Evolutionary conservation across 177 flowering plant species (phyloP), one percentile per base, ranked within the genome.

Genomic region (Vitis hybrid): DNA sequence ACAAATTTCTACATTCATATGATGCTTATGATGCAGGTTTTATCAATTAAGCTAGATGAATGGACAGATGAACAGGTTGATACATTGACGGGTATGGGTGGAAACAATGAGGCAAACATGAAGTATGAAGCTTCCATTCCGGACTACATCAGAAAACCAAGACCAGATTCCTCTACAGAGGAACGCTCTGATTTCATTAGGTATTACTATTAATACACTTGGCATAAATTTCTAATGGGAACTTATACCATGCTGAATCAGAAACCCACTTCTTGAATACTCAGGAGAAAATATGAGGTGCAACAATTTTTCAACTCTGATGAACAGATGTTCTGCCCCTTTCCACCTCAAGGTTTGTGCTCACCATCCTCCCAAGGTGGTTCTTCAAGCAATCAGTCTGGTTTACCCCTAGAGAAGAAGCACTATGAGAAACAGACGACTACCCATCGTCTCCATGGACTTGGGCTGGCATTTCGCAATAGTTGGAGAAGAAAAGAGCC

Each of bases 31-130:
- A 16, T 26, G 51, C 83, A 92, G 97, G 92, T 92, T 69, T 74
- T 90, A 29, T 92, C 97, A 19, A 82, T 84, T 77, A 90, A 89
- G 75, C 79, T 90, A 66, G 95, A 92, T 77, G 96, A 91, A 45
- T 95, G 98, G 98, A 84, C 94, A 64, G 87, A 90, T 69, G 94
- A 92, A 61, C 86, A 93, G 82, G 98, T 95, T 67, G 88, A 89
- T 68, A 12, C 66, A 18, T 77, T 93, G 65, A 76, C 65, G 50
- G 85, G 77, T 4, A n/a, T 83, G 81, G 99, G 99, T 45, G 98
- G 99, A 73, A 95, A 95, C 68, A 34, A 19, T 16, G 80, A 61
- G 2, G 91, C 71, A 65, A 95, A 95, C 81, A 65, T 71, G 76
- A 92, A 84, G 78, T 95, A 88, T 75, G 99, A 95, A 82, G 93